phyloP scores from a whole-genome alignment of 2,329 filamentous ascomycete genomes.

The Fonsecaea monophora region DNA sequence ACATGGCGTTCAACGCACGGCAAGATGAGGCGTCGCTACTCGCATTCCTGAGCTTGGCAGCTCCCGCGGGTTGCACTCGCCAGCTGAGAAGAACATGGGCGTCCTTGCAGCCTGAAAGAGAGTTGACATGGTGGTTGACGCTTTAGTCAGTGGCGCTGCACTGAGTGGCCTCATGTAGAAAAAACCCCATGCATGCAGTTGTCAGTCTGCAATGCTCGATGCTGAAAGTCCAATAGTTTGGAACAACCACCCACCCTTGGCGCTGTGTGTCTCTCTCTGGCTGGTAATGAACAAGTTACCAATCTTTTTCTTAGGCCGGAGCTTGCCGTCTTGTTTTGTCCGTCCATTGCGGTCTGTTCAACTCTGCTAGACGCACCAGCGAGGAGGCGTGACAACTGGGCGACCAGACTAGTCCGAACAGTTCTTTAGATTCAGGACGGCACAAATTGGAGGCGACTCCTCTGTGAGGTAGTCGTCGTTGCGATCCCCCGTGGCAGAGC shows the following conservation, averaged over 20 bases:
- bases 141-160: background rate
- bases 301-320: background rate
- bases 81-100: background rate
- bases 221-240: background rate
- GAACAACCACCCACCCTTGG: background rate
- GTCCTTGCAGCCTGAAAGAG: background rate
- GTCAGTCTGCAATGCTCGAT: background rate
- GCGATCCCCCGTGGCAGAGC: background rate
- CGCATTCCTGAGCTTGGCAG: background rate
- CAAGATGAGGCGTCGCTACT: background rate
- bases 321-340: background rate
- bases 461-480: background rate
- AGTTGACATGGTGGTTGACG: background rate
- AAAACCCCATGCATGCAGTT: background rate
- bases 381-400: background rate
- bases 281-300: background rate
- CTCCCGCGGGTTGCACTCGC: background rate
- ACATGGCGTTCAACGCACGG: background rate
- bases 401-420: background rate
- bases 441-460: constrained; percentile 1
- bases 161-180: background rate
- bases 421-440: background rate
- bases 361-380: background rate
- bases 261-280: background rate
- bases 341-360: background rate